A percentile compares a stretch with the other conserved stretches of the same genome.
Conservation (phyloP, 495 filamentous ascomycete genomes). For the Pyrenopolyporus hunteri region DNA sequence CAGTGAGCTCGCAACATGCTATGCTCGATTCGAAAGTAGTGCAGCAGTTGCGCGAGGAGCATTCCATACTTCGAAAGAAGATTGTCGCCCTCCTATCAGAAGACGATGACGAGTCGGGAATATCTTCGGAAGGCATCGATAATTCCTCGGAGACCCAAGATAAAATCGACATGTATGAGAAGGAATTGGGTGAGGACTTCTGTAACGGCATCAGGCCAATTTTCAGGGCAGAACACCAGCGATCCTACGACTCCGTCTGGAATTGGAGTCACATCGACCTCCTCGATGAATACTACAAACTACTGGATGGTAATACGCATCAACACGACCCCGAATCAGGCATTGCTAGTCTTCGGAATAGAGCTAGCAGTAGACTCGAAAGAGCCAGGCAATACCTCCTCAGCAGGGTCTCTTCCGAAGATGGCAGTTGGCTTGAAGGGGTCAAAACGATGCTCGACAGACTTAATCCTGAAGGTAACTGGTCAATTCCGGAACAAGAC, state of each 20-base stretch:
- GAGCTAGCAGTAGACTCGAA: conserved; percentile 24
- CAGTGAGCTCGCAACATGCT: conserved; percentile 69
- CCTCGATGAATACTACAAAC: conserved; percentile 89
- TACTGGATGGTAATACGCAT: conserved; percentile 84
- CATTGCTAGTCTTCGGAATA: conserved; percentile 11
- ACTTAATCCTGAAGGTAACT: not conserved
- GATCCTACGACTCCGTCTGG: conserved; percentile 89
- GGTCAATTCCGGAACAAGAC: too few relatives aligned
- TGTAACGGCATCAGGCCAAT: conserved; percentile 82
- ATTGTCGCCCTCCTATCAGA: conserved; percentile 86
- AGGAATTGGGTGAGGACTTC: conserved; percentile 86
- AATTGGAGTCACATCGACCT: conserved; percentile 91
- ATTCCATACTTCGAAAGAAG: conserved; percentile 75
- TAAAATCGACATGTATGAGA: conserved; percentile 81
- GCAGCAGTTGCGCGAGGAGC: conserved; percentile 40
- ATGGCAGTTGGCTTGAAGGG: not conserved
- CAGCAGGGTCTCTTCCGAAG: conserved; percentile 7
- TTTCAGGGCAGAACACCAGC: conserved; percentile 79
- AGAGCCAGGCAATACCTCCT: conserved; percentile 23
- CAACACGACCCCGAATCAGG: conserved; percentile 57
- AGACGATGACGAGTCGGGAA: conserved; percentile 80
- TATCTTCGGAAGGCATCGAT: conserved; percentile 69
- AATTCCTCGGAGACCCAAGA: conserved; percentile 62
- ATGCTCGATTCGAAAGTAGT: conserved; percentile 89
- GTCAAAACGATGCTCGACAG: conserved; percentile 15